These are phyloP conservation scores for Bipolaris gigantea DNA, from an alignment of 2,329 filamentous ascomycete genomes.

Conservation along the genomic window DNA sequence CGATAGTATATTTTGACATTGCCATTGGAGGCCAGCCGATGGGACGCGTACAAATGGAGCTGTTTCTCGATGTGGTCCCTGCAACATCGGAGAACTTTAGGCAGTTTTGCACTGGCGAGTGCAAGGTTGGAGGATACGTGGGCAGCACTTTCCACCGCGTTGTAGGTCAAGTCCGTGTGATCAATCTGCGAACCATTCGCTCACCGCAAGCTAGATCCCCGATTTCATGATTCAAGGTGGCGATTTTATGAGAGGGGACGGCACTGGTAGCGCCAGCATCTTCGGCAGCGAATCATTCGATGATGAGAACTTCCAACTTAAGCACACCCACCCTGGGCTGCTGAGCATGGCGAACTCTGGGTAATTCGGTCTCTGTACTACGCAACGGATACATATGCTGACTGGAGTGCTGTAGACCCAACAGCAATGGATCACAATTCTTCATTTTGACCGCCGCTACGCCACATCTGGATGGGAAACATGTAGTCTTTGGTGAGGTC, in stretches of 20 bases:
- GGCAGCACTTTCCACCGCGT: slow-evolving; percentile 84
- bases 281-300: slow-evolving; percentile 81
- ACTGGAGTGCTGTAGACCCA: slow-evolving; percentile 57
- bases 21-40: slow-evolving; percentile 49
- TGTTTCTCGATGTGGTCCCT: slow-evolving; percentile 80
- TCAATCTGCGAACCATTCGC: neutral
- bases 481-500: slow-evolving; percentile 91
- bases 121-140: slow-evolving; percentile 75
- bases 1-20: slow-evolving; percentile 23
- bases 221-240: slow-evolving; percentile 97
- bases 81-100: slow-evolving; percentile 82
- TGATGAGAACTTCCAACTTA: slow-evolving; percentile 88
- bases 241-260: slow-evolving; percentile 76
- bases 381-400: neutral
- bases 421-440: slow-evolving; percentile 95
- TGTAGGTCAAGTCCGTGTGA: slow-evolving; percentile 48
- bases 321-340: slow-evolving; percentile 93
- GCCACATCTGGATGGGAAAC: slow-evolving; percentile 91
- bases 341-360: slow-evolving; percentile 95
- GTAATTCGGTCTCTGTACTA: neutral
- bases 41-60: slow-evolving; percentile 80
- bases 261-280: slow-evolving; percentile 85
- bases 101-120: slow-evolving; percentile 73
- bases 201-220: slow-evolving; percentile 59
- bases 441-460: slow-evolving; percentile 98